These are phyloP conservation scores for Nicotiana sylvestris DNA, from an alignment of 257 asterid genomes.

Conservation along the genomic window DNA sequence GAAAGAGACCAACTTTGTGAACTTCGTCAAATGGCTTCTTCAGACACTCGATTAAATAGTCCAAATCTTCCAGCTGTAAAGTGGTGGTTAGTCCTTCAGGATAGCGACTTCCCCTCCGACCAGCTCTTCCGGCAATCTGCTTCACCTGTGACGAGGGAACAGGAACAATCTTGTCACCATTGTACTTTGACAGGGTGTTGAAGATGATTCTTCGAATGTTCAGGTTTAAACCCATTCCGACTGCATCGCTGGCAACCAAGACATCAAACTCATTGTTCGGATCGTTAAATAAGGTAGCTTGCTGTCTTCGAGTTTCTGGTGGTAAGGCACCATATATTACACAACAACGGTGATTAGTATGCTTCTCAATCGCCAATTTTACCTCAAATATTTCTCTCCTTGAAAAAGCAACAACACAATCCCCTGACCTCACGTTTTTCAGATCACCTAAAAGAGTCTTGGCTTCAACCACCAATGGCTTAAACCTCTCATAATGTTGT, in stretches of 20 bases:
- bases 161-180: slow-evolving; percentile 76
- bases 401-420: slow-evolving; percentile 93
- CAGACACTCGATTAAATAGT: slow-evolving; percentile 73
- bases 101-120: slow-evolving; percentile 88
- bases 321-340: slow-evolving; percentile 94
- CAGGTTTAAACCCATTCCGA: slow-evolving; percentile 96
- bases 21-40: slow-evolving; percentile 83
- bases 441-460: slow-evolving; percentile 82
- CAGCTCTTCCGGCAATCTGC: slow-evolving; percentile 97
- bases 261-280: slow-evolving; percentile 68
- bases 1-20: slow-evolving; percentile 85
- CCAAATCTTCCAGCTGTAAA: slow-evolving; percentile 68
- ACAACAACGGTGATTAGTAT: slow-evolving; percentile 79
- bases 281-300: slow-evolving; percentile 76
- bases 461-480: slow-evolving; percentile 90
- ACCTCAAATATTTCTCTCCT: slow-evolving; percentile 92
- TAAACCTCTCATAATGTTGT: slow-evolving; percentile 70
- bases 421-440: slow-evolving; percentile 77
- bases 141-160: slow-evolving; percentile 91
- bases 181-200: slow-evolving; percentile 63
- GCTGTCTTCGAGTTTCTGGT: slow-evolving; percentile 91
- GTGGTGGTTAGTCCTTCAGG: slow-evolving; percentile 93
- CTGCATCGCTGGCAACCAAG: slow-evolving; percentile 94
- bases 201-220: slow-evolving; percentile 77
- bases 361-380: slow-evolving; percentile 79